These are phyloP conservation scores for Onygenales sp. DNA, from an alignment of 2,329 filamentous ascomycete genomes.

Conservation along the genomic window DNA sequence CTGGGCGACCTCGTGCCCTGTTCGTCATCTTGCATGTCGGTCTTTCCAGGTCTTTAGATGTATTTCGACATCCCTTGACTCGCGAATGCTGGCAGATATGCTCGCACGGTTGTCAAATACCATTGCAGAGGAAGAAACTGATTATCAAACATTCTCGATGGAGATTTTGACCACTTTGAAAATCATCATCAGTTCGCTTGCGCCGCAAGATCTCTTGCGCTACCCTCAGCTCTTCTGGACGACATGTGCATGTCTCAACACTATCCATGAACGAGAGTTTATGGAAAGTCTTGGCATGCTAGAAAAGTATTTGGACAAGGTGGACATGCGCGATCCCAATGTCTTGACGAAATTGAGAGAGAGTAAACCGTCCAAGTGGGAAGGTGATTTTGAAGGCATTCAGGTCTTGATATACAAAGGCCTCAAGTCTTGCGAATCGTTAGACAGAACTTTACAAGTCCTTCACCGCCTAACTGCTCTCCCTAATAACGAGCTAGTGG, in stretches of 20 bases:
- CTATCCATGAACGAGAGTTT: conserved; percentile 92
- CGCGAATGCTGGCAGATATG: conserved; percentile 95
- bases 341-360: conserved; percentile 65
- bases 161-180: conserved; percentile 93
- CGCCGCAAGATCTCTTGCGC: conserved; percentile 67
- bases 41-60: conserved; percentile 97
- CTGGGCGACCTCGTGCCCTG: conserved; percentile 95
- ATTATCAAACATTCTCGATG: conserved; percentile 96
- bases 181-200: conserved; percentile 77
- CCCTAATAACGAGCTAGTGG: conserved; percentile 70
- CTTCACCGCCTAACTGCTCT: conserved; percentile 70
- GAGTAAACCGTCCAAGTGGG: conserved; percentile 76
- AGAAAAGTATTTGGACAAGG: conserved; percentile 71
- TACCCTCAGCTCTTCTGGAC: conserved; percentile 98
- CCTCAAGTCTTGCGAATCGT: conserved; percentile 72
- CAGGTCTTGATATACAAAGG: conserved; percentile 86
- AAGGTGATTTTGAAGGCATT: conserved; percentile 77
- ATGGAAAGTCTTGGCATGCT: conserved; percentile 87
- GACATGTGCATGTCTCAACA: conserved; percentile 89
- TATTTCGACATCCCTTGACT: conserved; percentile 81
- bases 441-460: conserved; percentile 66
- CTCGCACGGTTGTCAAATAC: conserved; percentile 90
- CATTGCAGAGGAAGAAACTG: conserved; percentile 85
- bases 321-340: conserved; percentile 64
- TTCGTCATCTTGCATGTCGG: conserved; percentile 86